These are phyloP conservation scores for Sporothrix humicola DNA, from an alignment of 2,329 filamentous ascomycete genomes.

Conservation along the genomic window DNA sequence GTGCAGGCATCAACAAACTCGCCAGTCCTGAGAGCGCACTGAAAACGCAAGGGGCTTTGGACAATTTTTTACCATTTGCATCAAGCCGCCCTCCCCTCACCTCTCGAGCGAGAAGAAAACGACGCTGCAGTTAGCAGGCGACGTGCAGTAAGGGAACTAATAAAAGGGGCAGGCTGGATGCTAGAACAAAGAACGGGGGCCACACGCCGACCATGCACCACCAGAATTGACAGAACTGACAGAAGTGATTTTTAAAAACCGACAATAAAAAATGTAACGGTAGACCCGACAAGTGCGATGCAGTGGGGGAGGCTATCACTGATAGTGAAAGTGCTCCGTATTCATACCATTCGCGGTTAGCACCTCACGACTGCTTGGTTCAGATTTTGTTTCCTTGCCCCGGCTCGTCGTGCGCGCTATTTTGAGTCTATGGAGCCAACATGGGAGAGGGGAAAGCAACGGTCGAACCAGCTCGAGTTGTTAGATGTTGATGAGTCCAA, in stretches of 20 bases:
- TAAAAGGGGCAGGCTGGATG: constrained; percentile 13
- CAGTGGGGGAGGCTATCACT: background rate
- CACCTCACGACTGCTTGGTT: background rate
- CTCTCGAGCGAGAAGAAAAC: background rate
- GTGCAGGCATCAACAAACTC: no score
- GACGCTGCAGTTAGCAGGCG: constrained; percentile 2
- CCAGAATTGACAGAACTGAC: background rate
- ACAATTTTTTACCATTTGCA: background rate
- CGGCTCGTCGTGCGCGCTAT: background rate
- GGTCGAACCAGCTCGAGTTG: background rate
- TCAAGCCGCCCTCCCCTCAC: background rate
- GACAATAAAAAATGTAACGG: background rate
- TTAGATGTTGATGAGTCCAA: background rate
- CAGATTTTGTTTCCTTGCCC: background rate
- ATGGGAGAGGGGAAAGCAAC: background rate
- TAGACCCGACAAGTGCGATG: background rate
- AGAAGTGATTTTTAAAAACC: background rate
- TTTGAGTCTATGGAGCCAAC: background rate
- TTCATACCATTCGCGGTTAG: no score
- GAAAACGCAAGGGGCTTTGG: background rate
- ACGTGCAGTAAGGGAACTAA: background rate
- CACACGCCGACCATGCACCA: background rate
- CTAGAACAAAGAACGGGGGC: background rate
- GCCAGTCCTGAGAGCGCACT: background rate
- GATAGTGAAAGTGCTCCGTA: background rate